Evolutionary conservation across 2,329 filamentous ascomycete genomes (phyloP).

Genomic region (Hypoxylon sp.): DNA sequence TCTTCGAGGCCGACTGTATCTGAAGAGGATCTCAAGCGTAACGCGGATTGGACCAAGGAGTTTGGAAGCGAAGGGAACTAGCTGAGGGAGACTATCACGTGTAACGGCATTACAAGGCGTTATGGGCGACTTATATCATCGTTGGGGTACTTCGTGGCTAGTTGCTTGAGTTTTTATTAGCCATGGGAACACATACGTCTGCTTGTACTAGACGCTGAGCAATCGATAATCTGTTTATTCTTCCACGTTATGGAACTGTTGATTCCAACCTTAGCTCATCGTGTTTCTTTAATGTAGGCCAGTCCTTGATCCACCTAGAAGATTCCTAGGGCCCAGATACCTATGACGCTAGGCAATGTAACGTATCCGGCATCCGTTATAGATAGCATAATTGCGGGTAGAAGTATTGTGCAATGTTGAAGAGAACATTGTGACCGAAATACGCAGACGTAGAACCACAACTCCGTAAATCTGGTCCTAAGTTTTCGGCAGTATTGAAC

Average conservation of each 20-base stretch:
- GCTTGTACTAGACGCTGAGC: slow-evolving; percentile 24
- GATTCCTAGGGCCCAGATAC: too few species aligned
- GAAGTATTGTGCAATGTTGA: background rate
- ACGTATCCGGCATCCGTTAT: too few species aligned
- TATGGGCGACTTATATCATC: slow-evolving; percentile 43
- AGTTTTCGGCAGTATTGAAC: background rate
- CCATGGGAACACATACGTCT: slow-evolving; percentile 26
- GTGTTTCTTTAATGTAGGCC: background rate
- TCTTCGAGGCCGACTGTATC: slow-evolving; percentile 92
- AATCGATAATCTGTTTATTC: slow-evolving; percentile 23
- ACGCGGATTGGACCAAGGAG: slow-evolving; percentile 94
- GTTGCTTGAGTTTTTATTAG: slow-evolving; percentile 29
- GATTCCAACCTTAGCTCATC: too few species aligned
- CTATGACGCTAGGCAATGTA: too few species aligned
- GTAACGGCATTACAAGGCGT: slow-evolving; percentile 50
- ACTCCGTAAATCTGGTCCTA: background rate
- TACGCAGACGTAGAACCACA: background rate
- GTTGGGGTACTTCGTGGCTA: slow-evolving; percentile 23
- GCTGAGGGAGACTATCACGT: slow-evolving; percentile 11
- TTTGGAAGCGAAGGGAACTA: slow-evolving; percentile 89
- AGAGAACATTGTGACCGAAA: background rate
- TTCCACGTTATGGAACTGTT: slow-evolving; percentile 4
- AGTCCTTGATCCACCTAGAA: background rate
- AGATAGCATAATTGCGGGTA: too few species aligned
- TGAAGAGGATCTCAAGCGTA: slow-evolving; percentile 84